phyloP scores from a whole-genome alignment of 495 filamentous ascomycete genomes.

The Penicillium chermesinum region DNA sequence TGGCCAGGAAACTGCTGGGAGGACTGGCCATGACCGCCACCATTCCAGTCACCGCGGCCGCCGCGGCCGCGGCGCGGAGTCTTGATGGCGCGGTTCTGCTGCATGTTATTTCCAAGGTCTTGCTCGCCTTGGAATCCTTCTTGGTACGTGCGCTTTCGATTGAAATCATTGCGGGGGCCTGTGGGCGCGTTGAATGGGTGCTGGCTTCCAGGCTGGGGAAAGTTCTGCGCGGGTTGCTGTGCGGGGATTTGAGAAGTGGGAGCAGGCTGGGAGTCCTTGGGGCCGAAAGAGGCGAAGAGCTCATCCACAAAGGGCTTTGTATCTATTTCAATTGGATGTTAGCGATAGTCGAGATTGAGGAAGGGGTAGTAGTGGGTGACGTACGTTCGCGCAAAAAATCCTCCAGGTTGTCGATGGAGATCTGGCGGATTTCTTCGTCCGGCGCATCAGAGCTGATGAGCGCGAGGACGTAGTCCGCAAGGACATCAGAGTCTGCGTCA shows the following conservation, averaged over 20 bases:
- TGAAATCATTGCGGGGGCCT: constrained; percentile 29
- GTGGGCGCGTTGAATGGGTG: constrained; percentile 33
- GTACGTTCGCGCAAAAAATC: constrained; percentile 76
- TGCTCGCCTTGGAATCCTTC: constrained; percentile 54
- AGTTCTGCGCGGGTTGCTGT: constrained; percentile 39
- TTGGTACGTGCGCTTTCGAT: constrained; percentile 55
- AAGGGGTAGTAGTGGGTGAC: constrained; percentile 29
- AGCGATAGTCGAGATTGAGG: constrained; percentile 5
- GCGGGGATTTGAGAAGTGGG: constrained; percentile 50
- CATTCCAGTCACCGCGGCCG: constrained; percentile 47
- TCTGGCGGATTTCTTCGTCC: constrained; percentile 63
- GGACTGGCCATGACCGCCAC: constrained; percentile 20
- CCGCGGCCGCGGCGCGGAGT: constrained; percentile 65
- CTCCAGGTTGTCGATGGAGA: constrained; percentile 72
- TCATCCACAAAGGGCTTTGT: constrained; percentile 76
- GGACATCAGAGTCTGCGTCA: constrained; percentile 90
- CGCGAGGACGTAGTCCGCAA: constrained; percentile 94
- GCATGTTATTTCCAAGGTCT: constrained; percentile 28
- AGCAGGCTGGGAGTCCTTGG: constrained; percentile 39
- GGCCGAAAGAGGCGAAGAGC: constrained; percentile 64
- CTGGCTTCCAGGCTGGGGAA: constrained; percentile 6
- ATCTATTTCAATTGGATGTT: constrained; percentile 43
- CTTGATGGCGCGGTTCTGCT: constrained; percentile 61
- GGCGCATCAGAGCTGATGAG: constrained; percentile 76
- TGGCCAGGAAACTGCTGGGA: constrained; percentile 23